Evolutionary conservation across 495 filamentous ascomycete genomes (phyloP), one percentile per base, ranked within the genome.

Genomic region (Aspergillus conjunctus): DNA sequence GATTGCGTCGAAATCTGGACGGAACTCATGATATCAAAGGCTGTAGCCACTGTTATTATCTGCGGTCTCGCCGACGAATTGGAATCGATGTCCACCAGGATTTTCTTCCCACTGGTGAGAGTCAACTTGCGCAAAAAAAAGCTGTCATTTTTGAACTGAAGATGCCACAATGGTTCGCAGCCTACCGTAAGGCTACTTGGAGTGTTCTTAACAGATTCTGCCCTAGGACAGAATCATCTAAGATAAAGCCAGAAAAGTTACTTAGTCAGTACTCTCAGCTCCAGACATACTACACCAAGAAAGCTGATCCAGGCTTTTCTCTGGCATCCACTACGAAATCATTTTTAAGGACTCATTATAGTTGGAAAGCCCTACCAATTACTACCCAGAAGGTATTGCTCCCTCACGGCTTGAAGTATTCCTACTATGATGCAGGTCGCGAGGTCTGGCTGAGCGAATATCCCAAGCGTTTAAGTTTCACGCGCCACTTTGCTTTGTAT

Each of bases 111-210:
- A 0, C 32, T 20, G 0, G 17, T 0, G 8, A 51, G 69, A n/a
- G 68, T 12, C 32, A 34, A 5, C 9, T 58, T 68, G 4, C 20
- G 7, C 60, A 50, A 58, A 64, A 66, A 57, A 77, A 80, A 56
- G 70, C 79, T 0, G 69, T 77, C 0, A 73, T 88, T 0, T 87
- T 90, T 41, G 87, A 91, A 68, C 68, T 88, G 0, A 41, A 60
- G 12, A 67, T 77, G 4, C 85, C 87, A 1, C 14, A 18, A 0
- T 54, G 54, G 0, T 75, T 87, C 18, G 60, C 58, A 15, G 56
- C 72, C 4, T 91, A 87, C 82, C 77, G 88, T 1, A 72, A 83
- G 44, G 59, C 66, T 6, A 85, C 82, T 0, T 73, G 75, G 17
- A 65, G 63, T 6, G 59, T 89, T n/a, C 59, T 84, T 2, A 66